These are phyloP conservation scores for Podaxis sp. DNA, from an alignment of 768 basidiomycete genomes.

Conservation along the genomic window DNA sequence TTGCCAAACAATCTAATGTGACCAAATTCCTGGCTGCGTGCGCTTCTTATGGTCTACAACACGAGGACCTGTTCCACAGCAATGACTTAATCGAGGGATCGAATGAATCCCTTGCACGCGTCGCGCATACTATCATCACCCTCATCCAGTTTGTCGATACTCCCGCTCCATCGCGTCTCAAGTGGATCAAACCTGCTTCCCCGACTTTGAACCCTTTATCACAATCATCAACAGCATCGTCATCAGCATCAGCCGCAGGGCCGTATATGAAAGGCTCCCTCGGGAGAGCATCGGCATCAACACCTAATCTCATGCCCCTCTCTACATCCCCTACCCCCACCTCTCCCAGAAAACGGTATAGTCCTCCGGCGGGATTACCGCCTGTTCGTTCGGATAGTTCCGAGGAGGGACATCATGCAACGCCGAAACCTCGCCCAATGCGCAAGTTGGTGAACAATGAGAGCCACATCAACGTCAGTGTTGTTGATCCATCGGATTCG, in stretches of 20 bases:
- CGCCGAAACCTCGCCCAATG: constrained; percentile 10
- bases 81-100: constrained; percentile 68
- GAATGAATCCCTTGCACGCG: constrained; percentile 63
- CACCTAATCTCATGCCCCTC: constrained; percentile 53
- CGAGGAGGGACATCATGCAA: constrained; percentile 31
- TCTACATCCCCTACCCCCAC: constrained; percentile 38
- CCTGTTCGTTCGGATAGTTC: constrained; percentile 59
- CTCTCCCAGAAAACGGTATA: constrained; percentile 47
- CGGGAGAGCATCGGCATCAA: constrained; percentile 55
- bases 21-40: constrained; percentile 79
- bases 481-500: constrained; percentile 19
- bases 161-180: constrained; percentile 45
- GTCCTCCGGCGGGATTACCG: constrained; percentile 50
- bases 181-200: constrained; percentile 27
- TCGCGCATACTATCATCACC: constrained; percentile 72
- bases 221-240: constrained; percentile 5
- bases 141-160: constrained; percentile 63
- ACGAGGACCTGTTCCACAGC: constrained; percentile 64
- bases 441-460: neutral
- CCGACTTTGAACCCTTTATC: neutral
- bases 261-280: constrained; percentile 38
- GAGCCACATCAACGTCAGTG: constrained; percentile 7
- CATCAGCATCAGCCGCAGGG: constrained; percentile 16
- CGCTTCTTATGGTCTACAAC: constrained; percentile 60
- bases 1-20: constrained; percentile 66